Conservation (phyloP, 2,329 filamentous ascomycete genomes). For the Stagonosporopsis cucurbitacearum region DNA sequence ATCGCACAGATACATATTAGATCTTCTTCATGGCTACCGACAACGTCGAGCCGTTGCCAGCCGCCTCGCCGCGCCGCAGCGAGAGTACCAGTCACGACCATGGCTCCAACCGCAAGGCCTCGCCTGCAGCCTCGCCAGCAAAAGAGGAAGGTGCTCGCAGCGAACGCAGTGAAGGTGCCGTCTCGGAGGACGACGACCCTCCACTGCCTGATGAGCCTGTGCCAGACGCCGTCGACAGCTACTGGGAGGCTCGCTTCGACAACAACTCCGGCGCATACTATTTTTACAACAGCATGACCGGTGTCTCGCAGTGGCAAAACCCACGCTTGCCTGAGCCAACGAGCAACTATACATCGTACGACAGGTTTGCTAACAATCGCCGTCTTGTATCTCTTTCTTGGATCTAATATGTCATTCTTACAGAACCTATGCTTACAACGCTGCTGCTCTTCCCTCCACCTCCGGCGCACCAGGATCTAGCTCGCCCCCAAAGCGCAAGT, state of each 20-base stretch:
- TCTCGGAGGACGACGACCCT: slow-evolving; percentile 21
- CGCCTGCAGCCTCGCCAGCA: slow-evolving; percentile 12
- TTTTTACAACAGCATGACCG: slow-evolving; percentile 83
- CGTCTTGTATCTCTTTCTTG: slow-evolving; percentile 34
- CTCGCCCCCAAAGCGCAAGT: slow-evolving; percentile 50
- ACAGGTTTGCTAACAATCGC: slow-evolving; percentile 47
- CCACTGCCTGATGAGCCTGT: slow-evolving; percentile 60
- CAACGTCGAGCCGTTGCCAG: slow-evolving; percentile 22
- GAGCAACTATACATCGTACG: slow-evolving; percentile 38
- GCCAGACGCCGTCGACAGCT: slow-evolving; percentile 60
- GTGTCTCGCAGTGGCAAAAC: slow-evolving; percentile 81
- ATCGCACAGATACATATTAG: slow-evolving; percentile 21
- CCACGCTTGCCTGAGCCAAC: slow-evolving; percentile 69
- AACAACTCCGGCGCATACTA: slow-evolving; percentile 72
- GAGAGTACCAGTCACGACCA: slow-evolving; percentile 19
- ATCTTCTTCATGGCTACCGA: slow-evolving; percentile 24
- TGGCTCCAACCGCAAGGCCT: slow-evolving; percentile 12
- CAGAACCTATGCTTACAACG: slow-evolving; percentile 35
- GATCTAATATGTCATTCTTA: slow-evolving; percentile 39
- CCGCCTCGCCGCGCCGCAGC: slow-evolving; percentile 15
- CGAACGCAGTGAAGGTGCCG: slow-evolving; percentile 18
- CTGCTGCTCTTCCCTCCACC: slow-evolving; percentile 39
- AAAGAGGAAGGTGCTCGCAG: slow-evolving; percentile 14
- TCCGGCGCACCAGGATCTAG: slow-evolving; percentile 43
- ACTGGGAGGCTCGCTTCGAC: slow-evolving; percentile 86